Evolutionary conservation across 345 rosid genomes (phyloP).

Genomic region (Salix caprea): DNA sequence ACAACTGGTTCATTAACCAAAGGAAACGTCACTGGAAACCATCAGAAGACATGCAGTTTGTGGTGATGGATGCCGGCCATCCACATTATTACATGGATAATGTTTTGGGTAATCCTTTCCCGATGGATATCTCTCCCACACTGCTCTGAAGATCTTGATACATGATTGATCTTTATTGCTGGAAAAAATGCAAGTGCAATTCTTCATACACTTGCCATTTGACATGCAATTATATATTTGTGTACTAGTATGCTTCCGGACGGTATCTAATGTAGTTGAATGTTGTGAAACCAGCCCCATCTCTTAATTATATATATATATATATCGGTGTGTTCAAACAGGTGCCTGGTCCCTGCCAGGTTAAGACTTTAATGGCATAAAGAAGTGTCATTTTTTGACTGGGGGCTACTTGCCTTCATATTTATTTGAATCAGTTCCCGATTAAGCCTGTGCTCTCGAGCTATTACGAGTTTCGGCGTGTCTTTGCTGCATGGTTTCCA

Average conservation of each 20-base stretch:
- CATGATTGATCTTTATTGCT: background rate
- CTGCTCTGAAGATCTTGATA: conserved; percentile 36
- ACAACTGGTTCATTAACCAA: conserved; percentile 99
- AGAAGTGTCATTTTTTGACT: background rate
- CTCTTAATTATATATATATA: background rate
- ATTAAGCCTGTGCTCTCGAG: too few relatives aligned
- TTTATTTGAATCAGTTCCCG: background rate
- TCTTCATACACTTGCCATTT: background rate
- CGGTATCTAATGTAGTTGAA: background rate
- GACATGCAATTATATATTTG: background rate
- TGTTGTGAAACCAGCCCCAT: background rate
- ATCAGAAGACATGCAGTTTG: conserved; percentile 88
- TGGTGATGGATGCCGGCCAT: conserved; percentile 77
- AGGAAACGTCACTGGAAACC: conserved; percentile 99
- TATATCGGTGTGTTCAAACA: background rate
- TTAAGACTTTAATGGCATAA: background rate
- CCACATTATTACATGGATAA: conserved; percentile 82
- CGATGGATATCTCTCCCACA: conserved; percentile 65
- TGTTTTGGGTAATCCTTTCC: conserved; percentile 64
- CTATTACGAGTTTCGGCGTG: too few relatives aligned
- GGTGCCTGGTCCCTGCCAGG: background rate
- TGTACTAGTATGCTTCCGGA: background rate
- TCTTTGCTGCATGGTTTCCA: too few relatives aligned
- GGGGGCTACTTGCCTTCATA: background rate
- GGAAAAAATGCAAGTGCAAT: background rate